These are phyloP conservation scores for Tephrocybe rancida DNA, from an alignment of 768 basidiomycete species.

Conservation along the genomic window DNA sequence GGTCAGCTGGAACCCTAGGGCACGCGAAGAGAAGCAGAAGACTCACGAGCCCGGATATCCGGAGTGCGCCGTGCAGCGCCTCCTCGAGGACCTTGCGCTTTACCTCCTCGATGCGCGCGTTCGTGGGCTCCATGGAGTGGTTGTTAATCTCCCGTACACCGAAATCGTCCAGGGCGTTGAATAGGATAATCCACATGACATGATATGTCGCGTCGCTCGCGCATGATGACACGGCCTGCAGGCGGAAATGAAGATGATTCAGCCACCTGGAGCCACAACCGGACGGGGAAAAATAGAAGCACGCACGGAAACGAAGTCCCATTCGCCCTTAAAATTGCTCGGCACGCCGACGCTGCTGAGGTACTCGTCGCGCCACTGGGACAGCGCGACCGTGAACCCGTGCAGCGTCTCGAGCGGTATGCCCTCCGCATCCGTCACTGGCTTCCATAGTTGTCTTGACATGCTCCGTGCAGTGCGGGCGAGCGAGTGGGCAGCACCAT, in stretches of 20 bases:
- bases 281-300: no score
- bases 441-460: constrained; percentile 80
- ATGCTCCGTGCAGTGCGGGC: constrained; percentile 83
- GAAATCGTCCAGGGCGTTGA: constrained; percentile 82
- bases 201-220: constrained; percentile 91
- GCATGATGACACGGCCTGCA: constrained; percentile 56
- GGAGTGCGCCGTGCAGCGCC: constrained; percentile 80
- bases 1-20: constrained; percentile 1
- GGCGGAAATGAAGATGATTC: constrained; percentile 12
- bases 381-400: constrained; percentile 56
- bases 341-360: constrained; percentile 85
- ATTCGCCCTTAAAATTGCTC: constrained; percentile 77
- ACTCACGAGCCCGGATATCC: constrained; percentile 86
- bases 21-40: constrained; percentile 1
- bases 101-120: constrained; percentile 57
- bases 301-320: constrained; percentile 83
- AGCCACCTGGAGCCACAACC: constrained; percentile 3
- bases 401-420: constrained; percentile 69
- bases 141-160: constrained; percentile 78
- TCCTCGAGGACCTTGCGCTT: constrained; percentile 79
- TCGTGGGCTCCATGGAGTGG: constrained; percentile 35
- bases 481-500: constrained; percentile 80
- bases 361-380: constrained; percentile 76
- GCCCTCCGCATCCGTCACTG: constrained; percentile 74
- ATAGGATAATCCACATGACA: constrained; percentile 87